Base-by-base conservation (phyloP, 2,329 filamentous ascomycete genomes). In the Sarocladiaceae sp. region DNA sequence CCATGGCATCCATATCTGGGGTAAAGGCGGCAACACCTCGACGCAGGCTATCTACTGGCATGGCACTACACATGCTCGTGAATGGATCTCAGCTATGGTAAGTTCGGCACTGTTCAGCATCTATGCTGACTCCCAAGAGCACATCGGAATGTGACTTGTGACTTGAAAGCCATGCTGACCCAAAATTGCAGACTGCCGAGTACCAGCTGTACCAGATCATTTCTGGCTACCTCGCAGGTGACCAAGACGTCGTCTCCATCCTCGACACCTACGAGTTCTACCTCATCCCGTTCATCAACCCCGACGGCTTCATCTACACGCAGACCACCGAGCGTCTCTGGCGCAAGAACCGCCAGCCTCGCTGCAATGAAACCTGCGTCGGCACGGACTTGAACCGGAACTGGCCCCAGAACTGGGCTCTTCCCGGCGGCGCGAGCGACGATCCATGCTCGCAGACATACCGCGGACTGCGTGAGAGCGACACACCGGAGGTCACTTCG, bases 261-360 rank as follows among this genome's bases (percentile, higher is more conserved):
- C 64, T 80, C 32, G 66, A 80, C 55, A 71, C 67, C 31, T 80
- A 76, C 52, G 76, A 80, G 55, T 80, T 75, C 51, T 79, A 76
- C 57, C 70, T 80, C 51, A 62, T 76, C 44, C 72, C 73, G 1
- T 62, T 76, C 39, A 69, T 73, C 33, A 76, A 76, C 51, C 72
- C 73, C 2, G 72, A 75, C 48, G 71, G 73, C 43, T 76, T 76
- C 50, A 64, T 70, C 15, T 75, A 72, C 57, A 67, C 68, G 2
- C 72, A 76, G 49, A 72, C 65, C 3, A 67, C 56, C 3, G 56
- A 74, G 53, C 67, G 73, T 20, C 59, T 76, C 24, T 76, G 73
- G 73, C 67, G 73, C 37, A 77, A 77, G 58, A 76, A 74, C 55
- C 66, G 73, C 4, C 63, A 69, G 42, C 60, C 60, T 4, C 60